Base-by-base conservation (phyloP, 768 basidiomycete species). In the Collybiopsis luxurians region DNA sequence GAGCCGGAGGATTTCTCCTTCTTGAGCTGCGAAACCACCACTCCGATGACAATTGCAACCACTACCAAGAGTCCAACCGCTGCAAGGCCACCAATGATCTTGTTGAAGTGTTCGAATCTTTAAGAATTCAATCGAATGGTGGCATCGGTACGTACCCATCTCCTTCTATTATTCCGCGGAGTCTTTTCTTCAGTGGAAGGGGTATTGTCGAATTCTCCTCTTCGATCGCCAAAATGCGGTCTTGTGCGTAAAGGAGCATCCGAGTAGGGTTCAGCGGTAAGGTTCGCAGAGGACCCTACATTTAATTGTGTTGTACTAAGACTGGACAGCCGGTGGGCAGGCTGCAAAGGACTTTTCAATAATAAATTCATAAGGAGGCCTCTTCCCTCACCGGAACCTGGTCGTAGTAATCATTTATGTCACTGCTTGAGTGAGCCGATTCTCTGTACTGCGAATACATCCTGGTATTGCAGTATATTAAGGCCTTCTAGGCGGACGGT, bases 21-120 rank as follows among this genome's bases (percentile, higher is more conserved):
- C 7, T 30, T 19, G 3, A 31, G 2, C 19, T 30, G 40, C 4
- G 77, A 71, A n/a, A 92, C 79, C 11, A 88, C 85, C 5, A 86
- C 78, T 27, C 79, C 84, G 31, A 78, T 76, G 4, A 73, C 81
- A 34, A 82, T 77, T 53, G 76, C 69, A 19, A 78, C 65, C 34
- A 86, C 63, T 0, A 69, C 76, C 15, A 71, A 54, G 0, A 75
- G 45, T 13, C 60, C 65, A 49, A 84, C 40, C 3, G 70, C 56
- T 3, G 75, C 63, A 27, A 54, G 10, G 15, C 53, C 53, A 24
- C 81, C 81, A 56, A 81, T 71, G 48, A 85, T 71, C 86, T 87
- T 40, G n/a, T 7, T 6, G 1, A 30, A 17, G 27, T 9, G 17
- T 54, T 51, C 2, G 17, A 15, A 21, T 26, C 15, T 26, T 3